These are phyloP conservation scores for Clonostachys byssicola DNA, from an alignment of 2,329 filamentous ascomycete genomes.

Conservation along the genomic window DNA sequence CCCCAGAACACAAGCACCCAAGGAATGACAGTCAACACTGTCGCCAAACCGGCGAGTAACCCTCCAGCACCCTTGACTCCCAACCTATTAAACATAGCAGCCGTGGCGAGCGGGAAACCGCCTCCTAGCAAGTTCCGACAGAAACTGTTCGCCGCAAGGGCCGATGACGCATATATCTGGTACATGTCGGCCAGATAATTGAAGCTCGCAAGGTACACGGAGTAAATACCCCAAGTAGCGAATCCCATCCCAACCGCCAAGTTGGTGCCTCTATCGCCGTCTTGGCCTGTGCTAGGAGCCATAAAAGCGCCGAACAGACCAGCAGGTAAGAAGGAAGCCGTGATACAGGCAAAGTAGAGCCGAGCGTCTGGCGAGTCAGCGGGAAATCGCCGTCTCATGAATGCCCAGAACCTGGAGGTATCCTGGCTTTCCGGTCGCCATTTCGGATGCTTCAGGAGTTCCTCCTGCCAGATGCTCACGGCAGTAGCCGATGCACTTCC, in stretches of 20 bases:
- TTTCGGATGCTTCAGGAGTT: conserved; percentile 45
- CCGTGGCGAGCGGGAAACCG: conserved; percentile 73
- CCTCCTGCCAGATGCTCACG: conserved; percentile 69
- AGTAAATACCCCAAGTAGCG: conserved; percentile 82
- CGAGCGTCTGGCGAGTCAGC: conserved; percentile 66
- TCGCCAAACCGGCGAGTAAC: conserved; percentile 70
- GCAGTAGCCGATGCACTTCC: conserved; percentile 63
- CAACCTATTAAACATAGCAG: conserved; percentile 67
- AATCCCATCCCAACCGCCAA: conserved; percentile 59
- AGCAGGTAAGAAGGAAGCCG: conserved; percentile 69
- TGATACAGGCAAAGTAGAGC: conserved; percentile 79
- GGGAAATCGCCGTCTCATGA: conserved; percentile 39
- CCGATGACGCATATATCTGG: conserved; percentile 78
- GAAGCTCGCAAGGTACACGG: conserved; percentile 83
- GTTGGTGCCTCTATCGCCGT: conserved; percentile 12
- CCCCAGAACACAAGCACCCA: conserved; percentile 83
- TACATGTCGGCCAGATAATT: conserved; percentile 92
- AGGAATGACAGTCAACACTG: conserved; percentile 71
- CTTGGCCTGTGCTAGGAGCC: conserved; percentile 11
- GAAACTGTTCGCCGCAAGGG: conserved; percentile 80
- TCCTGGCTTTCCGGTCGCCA: conserved; percentile 17
- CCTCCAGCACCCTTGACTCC: conserved; percentile 69
- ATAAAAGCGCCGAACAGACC: conserved; percentile 59
- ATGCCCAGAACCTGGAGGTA: conserved; percentile 33
- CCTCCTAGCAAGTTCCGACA: conserved; percentile 83